phyloP scores from a whole-genome alignment of 257 asterid species.

The Striga asiatica region DNA sequence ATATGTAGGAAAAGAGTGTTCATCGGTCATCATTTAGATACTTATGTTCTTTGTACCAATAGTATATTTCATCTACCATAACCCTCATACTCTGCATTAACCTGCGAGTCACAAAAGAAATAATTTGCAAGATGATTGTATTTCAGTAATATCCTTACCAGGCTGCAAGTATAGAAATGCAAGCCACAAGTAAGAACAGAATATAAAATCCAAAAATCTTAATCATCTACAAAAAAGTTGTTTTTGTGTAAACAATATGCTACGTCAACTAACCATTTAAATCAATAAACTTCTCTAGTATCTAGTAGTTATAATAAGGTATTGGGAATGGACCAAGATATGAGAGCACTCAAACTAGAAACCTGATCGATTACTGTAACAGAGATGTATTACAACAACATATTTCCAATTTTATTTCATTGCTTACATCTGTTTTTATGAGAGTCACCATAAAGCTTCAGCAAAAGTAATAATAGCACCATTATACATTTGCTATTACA shows the following conservation, averaged over 20 bases:
- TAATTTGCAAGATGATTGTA: neutral
- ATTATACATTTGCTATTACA: neutral
- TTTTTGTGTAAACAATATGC: too few species aligned
- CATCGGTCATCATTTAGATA: neutral
- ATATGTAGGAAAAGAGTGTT: conserved; percentile 2
- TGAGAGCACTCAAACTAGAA: conserved; percentile 5
- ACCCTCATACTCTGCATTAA: conserved; percentile 91
- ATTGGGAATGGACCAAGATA: too few species aligned
- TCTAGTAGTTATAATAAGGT: too few species aligned
- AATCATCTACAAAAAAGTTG: too few species aligned
- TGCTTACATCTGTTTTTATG: neutral
- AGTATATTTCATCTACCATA: conserved; percentile 87
- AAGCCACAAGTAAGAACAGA: too few species aligned
- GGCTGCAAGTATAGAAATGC: conserved; percentile 4
- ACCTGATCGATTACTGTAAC: neutral
- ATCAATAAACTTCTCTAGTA: too few species aligned
- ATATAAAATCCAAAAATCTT: too few species aligned
- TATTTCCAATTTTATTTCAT: neutral
- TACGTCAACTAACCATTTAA: too few species aligned
- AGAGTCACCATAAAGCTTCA: neutral
- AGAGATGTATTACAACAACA: neutral
- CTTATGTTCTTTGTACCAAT: conserved; percentile 81
- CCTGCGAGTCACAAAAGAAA: conserved; percentile 31
- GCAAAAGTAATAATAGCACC: neutral
- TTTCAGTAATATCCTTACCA: neutral